Percentiles rank a stretch among this genome's conserved stretches.
phyloP scores from a whole-genome alignment of 2,329 filamentous ascomycete genomes.

The Neofusicoccum ribis region DNA sequence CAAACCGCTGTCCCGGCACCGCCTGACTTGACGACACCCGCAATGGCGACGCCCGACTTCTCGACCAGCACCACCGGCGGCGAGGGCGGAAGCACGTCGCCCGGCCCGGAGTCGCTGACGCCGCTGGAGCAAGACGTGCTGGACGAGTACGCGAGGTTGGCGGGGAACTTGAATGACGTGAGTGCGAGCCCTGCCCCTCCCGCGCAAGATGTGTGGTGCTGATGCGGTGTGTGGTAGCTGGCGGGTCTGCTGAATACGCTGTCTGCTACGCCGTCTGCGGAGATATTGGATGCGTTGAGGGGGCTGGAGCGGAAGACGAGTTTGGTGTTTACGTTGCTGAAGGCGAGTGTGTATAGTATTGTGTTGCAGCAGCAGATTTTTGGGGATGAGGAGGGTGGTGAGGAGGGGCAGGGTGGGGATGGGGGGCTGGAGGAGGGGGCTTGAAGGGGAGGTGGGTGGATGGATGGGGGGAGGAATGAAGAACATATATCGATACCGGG shows the following conservation, averaged over 20 bases:
- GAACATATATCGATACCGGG: no score
- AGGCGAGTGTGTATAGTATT: slow-evolving; percentile 98
- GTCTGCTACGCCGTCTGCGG: slow-evolving; percentile 65
- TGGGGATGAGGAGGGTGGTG: slow-evolving; percentile 57
- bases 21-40: no score
- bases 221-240: slow-evolving; percentile 23
- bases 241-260: slow-evolving; percentile 61
- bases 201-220: slow-evolving; percentile 25
- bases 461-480: no score
- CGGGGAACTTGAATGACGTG: slow-evolving; percentile 90
- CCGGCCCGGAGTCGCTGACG: slow-evolving; percentile 49
- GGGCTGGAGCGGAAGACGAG: slow-evolving; percentile 93
- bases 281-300: slow-evolving; percentile 81
- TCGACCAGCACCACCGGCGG: slow-evolving; percentile 10
- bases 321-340: slow-evolving; percentile 90
- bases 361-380: slow-evolving; percentile 96
- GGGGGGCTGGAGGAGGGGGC: slow-evolving; percentile 14
- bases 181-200: slow-evolving; percentile 23
- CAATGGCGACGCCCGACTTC: slow-evolving; percentile 6
- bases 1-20: no score
- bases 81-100: not conserved
- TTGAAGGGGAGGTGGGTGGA: no score
- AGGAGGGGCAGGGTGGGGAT: slow-evolving; percentile 30
- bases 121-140: slow-evolving; percentile 91
- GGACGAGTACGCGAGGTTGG: slow-evolving; percentile 85